Percentiles rank a stretch among this genome's conserved stretches.
These are phyloP conservation scores for Cercospora sp. DNA, from an alignment of 2,329 filamentous ascomycete genomes.

Conservation along the genomic window DNA sequence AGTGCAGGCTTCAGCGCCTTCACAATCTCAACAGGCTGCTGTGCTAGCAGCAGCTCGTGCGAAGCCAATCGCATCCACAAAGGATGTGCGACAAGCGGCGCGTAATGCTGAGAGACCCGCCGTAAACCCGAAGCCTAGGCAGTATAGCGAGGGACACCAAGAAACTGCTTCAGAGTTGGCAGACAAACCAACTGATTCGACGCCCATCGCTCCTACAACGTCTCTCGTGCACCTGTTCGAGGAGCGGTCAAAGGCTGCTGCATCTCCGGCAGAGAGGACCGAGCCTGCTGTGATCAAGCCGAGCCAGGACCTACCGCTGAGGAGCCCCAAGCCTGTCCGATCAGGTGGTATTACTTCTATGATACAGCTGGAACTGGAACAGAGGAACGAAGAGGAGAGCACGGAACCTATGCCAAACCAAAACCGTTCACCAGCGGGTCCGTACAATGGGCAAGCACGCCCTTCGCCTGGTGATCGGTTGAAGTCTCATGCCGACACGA, in stretches of 20 bases:
- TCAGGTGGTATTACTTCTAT: slow-evolving; percentile 37
- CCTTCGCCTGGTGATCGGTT: slow-evolving; percentile 23
- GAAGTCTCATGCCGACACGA: slow-evolving; percentile 15
- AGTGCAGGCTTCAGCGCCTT: background rate
- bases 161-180: slow-evolving; percentile 19
- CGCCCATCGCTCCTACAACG: slow-evolving; percentile 53
- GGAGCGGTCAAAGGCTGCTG: slow-evolving; percentile 40
- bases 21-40: slow-evolving; percentile 35
- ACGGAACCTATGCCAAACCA: slow-evolving; percentile 3
- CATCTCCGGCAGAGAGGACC: slow-evolving; percentile 22
- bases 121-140: slow-evolving; percentile 35
- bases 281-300: slow-evolving; percentile 28
- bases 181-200: slow-evolving; percentile 28
- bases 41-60: slow-evolving; percentile 32
- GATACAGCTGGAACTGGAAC: slow-evolving; percentile 34
- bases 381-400: slow-evolving; percentile 11
- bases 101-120: slow-evolving; percentile 24
- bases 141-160: slow-evolving; percentile 25
- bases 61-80: slow-evolving; percentile 17
- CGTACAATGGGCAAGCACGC: background rate
- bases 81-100: background rate
- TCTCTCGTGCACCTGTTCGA: slow-evolving; percentile 71
- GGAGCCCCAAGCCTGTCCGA: slow-evolving; percentile 45
- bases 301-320: slow-evolving; percentile 39
- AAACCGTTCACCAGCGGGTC: background rate